Percentiles rank a stretch among this genome's conserved stretches.
phyloP scores from a whole-genome alignment of 768 basidiomycete genomes.

The Russula earlei region DNA sequence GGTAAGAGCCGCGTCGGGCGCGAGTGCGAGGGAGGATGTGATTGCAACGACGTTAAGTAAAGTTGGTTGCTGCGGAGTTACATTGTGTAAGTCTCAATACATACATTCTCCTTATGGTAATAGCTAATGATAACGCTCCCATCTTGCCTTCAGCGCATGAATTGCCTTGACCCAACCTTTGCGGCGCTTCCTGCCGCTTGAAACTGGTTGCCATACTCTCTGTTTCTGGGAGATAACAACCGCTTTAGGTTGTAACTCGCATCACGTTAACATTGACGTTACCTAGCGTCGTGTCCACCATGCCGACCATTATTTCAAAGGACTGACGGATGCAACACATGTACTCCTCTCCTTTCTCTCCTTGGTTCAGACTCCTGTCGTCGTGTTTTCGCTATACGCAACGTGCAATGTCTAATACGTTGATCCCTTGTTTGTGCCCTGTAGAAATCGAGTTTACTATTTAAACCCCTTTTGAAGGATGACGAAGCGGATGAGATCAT shows the following conservation, averaged over 20 bases:
- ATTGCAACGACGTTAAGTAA: constrained; percentile 59
- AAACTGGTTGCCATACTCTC: constrained; percentile 20
- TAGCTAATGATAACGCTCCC: not conserved
- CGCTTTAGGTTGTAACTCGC: constrained; percentile 15
- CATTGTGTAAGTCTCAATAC: not conserved
- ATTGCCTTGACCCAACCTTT: not conserved
- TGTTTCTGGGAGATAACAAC: constrained; percentile 23
- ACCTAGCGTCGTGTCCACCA: not conserved
- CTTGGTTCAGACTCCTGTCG: not conserved
- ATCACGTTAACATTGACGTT: constrained; percentile 1
- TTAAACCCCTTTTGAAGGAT: not conserved
- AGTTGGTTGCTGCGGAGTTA: constrained; percentile 3
- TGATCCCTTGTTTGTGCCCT: not conserved
- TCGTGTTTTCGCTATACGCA: not conserved
- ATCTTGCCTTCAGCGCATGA: not conserved
- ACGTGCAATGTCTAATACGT: not conserved
- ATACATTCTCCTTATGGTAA: not conserved
- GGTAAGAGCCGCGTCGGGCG: constrained; percentile 23
- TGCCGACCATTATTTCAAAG: not conserved
- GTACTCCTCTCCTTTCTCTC: not conserved
- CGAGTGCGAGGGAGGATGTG: constrained; percentile 21
- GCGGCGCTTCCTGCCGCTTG: constrained; percentile 20
- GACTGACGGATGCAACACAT: constrained; percentile 1
- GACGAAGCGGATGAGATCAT: not conserved
- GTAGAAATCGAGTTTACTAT: not conserved